Conservation (phyloP, 371 early-diverging fungal genomes). For the Mucor mucedo region DNA sequence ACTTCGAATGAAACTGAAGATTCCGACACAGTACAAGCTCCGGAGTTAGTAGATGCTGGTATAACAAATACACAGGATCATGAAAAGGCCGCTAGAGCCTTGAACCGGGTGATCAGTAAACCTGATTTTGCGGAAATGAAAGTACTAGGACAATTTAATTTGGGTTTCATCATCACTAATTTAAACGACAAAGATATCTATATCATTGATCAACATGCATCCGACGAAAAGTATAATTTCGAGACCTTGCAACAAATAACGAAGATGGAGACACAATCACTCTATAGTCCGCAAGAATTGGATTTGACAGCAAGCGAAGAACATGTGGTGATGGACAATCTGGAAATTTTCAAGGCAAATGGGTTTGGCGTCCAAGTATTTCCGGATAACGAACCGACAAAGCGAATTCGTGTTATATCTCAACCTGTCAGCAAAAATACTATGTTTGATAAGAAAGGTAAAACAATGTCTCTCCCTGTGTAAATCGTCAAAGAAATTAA, state of each 20-base stretch:
- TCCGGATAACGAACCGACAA: conserved; percentile 60
- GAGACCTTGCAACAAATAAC: conserved; percentile 77
- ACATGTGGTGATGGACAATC: conserved; percentile 76
- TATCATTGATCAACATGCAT: conserved; percentile 98
- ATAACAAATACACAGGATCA: conserved; percentile 51
- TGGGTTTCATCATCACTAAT: conserved; percentile 93
- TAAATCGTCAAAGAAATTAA: background rate
- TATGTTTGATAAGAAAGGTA: conserved; percentile 58
- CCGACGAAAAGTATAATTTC: conserved; percentile 98
- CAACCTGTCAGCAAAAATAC: conserved; percentile 70
- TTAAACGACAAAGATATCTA: conserved; percentile 76
- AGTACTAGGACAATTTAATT: conserved; percentile 97
- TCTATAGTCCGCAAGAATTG: conserved; percentile 45
- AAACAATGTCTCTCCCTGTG: background rate
- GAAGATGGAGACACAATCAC: conserved; percentile 42
- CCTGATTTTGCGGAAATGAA: conserved; percentile 85
- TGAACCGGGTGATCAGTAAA: conserved; percentile 74
- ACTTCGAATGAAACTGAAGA: background rate
- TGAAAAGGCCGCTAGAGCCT: conserved; percentile 55
- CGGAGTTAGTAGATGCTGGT: conserved; percentile 32
- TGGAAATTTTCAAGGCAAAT: conserved; percentile 72
- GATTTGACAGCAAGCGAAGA: conserved; percentile 84
- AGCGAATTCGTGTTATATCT: conserved; percentile 66
- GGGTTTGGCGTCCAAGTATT: conserved; percentile 80
- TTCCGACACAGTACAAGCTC: conserved; percentile 14